phyloP scores from a whole-genome alignment of 225 moss, liverwort and hornwort species.

The Physcomitrellopsis africana region DNA sequence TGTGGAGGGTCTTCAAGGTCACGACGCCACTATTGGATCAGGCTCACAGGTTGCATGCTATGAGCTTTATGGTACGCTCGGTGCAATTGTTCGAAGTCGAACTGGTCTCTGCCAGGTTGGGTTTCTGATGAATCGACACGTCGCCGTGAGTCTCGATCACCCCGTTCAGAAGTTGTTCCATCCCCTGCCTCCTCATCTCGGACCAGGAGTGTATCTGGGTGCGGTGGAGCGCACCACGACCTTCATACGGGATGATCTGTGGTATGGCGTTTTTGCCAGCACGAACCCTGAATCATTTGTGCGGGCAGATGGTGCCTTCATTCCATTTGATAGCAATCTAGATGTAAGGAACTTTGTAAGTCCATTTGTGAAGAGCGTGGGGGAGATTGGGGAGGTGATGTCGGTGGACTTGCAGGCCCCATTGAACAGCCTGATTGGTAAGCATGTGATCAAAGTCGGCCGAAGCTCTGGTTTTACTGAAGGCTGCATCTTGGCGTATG shows the following conservation, averaged over 20 bases:
- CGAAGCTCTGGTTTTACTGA: conserved; percentile 52
- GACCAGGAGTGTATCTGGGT: conserved; percentile 55
- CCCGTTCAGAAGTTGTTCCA: conserved; percentile 67
- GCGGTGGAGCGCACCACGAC: conserved; percentile 65
- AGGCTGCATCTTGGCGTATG: conserved; percentile 50
- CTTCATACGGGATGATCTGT: conserved; percentile 61
- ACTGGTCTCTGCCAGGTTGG: conserved; percentile 55
- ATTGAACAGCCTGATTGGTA: conserved; percentile 44
- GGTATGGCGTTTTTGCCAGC: conserved; percentile 65
- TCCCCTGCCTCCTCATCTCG: conserved; percentile 56
- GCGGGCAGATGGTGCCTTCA: conserved; percentile 59
- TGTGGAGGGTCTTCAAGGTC: conserved; percentile 67
- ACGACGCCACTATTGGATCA: conserved; percentile 63
- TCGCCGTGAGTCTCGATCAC: conserved; percentile 61
- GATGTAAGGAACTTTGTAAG: conserved; percentile 49
- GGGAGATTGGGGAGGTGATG: conserved; percentile 60
- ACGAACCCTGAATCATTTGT: conserved; percentile 63
- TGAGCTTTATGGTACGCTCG: conserved; percentile 61
- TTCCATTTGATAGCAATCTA: conserved; percentile 56
- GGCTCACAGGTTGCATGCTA: conserved; percentile 77
- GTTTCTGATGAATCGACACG: conserved; percentile 58
- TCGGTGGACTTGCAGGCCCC: conserved; percentile 53
- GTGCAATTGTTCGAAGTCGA: conserved; percentile 55
- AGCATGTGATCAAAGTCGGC: conserved; percentile 58
- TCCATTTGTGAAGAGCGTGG: conserved; percentile 54